Percentiles rank a stretch among this genome's conserved stretches.
phyloP scores from a whole-genome alignment of 176 grass and related monocot genomes.

The Lolium perenne region DNA sequence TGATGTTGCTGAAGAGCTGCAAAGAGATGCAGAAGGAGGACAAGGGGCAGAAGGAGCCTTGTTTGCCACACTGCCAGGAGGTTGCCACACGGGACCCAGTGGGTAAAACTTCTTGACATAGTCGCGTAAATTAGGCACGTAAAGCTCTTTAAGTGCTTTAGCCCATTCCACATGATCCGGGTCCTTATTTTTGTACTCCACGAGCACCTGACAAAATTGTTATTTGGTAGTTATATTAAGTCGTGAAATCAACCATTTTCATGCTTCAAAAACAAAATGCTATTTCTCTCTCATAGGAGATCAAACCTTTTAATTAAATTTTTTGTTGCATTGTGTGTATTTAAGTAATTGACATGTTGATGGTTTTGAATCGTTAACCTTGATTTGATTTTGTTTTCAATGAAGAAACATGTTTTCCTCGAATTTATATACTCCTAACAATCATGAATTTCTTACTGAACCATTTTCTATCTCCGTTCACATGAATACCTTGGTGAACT shows the following conservation, averaged over 20 bases:
- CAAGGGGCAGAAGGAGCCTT: conserved; percentile 41
- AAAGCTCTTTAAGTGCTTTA: conserved; percentile 69
- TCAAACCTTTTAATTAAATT: not conserved
- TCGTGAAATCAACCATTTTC: not conserved
- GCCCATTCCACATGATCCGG: conserved; percentile 64
- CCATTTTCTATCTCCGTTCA: not conserved
- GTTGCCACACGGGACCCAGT: conserved; percentile 57
- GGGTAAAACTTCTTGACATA: conserved; percentile 64
- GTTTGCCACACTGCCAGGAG: conserved; percentile 40
- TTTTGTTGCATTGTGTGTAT: not conserved
- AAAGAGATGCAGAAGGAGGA: conserved; percentile 29
- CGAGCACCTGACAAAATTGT: conserved; percentile 52
- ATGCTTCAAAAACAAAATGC: not conserved
- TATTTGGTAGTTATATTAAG: not conserved
- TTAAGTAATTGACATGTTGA: not conserved
- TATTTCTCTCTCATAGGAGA: not conserved
- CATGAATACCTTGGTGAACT: not conserved
- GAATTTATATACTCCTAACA: not conserved
- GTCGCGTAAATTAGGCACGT: conserved; percentile 47
- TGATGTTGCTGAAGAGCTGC: conserved; percentile 15
- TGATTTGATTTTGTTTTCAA: not conserved
- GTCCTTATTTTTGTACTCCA: conserved; percentile 71
- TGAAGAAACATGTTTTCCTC: not conserved
- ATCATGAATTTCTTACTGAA: not conserved
- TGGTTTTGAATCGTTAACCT: not conserved